phyloP scores from a whole-genome alignment of 768 basidiomycete species.

The Sarcodon sp. region DNA sequence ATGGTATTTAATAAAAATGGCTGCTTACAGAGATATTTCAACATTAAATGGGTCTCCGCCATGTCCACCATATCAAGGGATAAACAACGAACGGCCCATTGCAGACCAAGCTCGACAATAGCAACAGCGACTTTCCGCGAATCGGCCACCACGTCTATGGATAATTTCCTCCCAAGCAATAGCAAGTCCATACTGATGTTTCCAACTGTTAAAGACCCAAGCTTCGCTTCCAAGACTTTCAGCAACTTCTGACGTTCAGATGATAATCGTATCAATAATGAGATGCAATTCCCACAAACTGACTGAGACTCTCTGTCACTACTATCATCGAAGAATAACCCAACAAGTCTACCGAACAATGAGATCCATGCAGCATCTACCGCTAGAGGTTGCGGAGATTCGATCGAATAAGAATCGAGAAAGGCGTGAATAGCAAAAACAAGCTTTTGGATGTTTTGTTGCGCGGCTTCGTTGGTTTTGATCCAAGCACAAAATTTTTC shows the following conservation, averaged over 20 bases:
- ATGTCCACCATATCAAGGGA: constrained; percentile 14
- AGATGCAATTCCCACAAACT: background rate
- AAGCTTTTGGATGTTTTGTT: constrained; percentile 6
- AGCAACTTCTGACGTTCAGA: too few relatives aligned
- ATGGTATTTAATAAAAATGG: too few relatives aligned
- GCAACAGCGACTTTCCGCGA: constrained; percentile 11
- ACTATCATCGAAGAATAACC: too few relatives aligned
- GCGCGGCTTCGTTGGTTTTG: constrained; percentile 4
- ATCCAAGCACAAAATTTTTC: constrained; percentile 9
- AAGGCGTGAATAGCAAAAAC: constrained; percentile 10
- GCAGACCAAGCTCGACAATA: constrained; percentile 33
- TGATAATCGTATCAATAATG: too few relatives aligned
- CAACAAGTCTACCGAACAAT: too few relatives aligned
- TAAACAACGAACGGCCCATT: constrained; percentile 38
- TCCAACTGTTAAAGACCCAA: background rate
- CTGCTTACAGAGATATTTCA: too few relatives aligned
- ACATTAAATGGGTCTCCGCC: background rate
- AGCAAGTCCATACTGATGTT: background rate
- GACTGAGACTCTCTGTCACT: too few relatives aligned
- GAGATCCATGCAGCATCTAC: too few relatives aligned
- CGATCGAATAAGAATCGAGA: constrained; percentile 4
- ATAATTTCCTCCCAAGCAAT: background rate
- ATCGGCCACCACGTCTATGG: background rate
- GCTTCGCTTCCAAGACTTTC: too few relatives aligned
- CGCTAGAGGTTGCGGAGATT: background rate